Evolutionary conservation across 192 early-diverging fungal species (phyloP), one percentile per base, ranked within the genome.

Genomic region (Backusella psychrophila): DNA sequence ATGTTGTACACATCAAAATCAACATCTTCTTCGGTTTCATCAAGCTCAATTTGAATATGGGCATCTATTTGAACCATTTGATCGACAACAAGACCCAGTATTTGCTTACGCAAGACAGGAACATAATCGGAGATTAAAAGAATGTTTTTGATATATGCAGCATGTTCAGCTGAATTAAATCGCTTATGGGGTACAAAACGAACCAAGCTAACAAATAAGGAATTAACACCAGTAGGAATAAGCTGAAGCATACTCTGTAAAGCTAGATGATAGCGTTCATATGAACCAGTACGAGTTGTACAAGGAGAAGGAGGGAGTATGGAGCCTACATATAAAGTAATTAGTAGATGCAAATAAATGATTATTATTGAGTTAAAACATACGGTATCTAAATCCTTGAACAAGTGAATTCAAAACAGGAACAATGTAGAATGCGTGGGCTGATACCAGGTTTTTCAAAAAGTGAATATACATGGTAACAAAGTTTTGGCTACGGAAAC

Each of bases 1-100:
- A 78, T 53, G 44, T 82, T 75, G 29, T 75, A 77, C 11, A 84
- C 75, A 8, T 87, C 76, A 14, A 85, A 75, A 49, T 80, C 76
- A 17, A 78, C 76, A 41, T 90, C 87, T 68, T 94, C 91, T 23
- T 92, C 91, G 29, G 94, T 75, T 11, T 98, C 96, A 34, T 97
- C 95, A 38, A 97, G 75, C 65, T 95, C 96, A 1, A 92, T 87
- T 77, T 98, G 97, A 73, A 98, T 95, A 75, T 96, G 96, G 21
- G 92, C 97, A 81, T 99, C 97, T 53, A 99, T 90, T 73, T 96
- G 91, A 19, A 97, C 88, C 12, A 96, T 85, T 26, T 90, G 85
- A 65, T 97, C 95, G 26, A 99, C 81, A 4, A 94, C 83, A 19
- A 97, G 81, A 29, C 85, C 80, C 31, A 97, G 84, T 26, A 97